These are phyloP conservation scores for Solanum corneliomulleri DNA, from an alignment of 257 asterid genomes.

Conservation along the genomic window DNA sequence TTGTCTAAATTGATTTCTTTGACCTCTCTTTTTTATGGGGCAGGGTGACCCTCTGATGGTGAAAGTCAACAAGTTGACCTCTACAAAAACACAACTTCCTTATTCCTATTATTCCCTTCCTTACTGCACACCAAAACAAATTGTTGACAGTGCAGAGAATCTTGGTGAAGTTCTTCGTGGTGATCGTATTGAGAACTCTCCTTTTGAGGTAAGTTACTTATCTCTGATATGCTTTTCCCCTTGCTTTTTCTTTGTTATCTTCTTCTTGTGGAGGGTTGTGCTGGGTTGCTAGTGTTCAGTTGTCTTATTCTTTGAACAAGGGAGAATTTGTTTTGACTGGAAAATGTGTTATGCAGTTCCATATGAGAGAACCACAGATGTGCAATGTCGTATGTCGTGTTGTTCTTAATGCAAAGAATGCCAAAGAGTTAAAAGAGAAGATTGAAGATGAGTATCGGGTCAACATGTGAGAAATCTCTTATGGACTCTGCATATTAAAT, in stretches of 20 bases:
- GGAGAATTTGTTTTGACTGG: neutral
- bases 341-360: conserved; percentile 16
- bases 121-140: conserved; percentile 17
- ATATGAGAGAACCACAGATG: conserved; percentile 38
- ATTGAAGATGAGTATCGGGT: conserved; percentile 37
- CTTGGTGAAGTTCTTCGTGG: conserved; percentile 44
- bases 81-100: conserved; percentile 29
- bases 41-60: conserved; percentile 38
- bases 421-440: conserved; percentile 35
- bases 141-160: conserved; percentile 34
- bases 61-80: conserved; percentile 41
- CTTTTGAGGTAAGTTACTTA: conserved; percentile 11
- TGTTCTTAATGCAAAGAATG: conserved; percentile 28
- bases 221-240: neutral
- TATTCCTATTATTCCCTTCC: conserved; percentile 32
- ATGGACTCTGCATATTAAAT: neutral
- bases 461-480: conserved; percentile 19
- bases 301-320: neutral
- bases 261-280: neutral
- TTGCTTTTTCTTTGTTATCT: neutral
- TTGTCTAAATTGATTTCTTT: neutral
- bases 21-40: neutral
- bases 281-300: neutral
- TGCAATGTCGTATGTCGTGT: conserved; percentile 21
- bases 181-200: conserved; percentile 41